Percentiles rank a stretch among this genome's conserved stretches.
Conservation (phyloP, 352 stramenopile species). For the Phytophthora uliginosa region DNA sequence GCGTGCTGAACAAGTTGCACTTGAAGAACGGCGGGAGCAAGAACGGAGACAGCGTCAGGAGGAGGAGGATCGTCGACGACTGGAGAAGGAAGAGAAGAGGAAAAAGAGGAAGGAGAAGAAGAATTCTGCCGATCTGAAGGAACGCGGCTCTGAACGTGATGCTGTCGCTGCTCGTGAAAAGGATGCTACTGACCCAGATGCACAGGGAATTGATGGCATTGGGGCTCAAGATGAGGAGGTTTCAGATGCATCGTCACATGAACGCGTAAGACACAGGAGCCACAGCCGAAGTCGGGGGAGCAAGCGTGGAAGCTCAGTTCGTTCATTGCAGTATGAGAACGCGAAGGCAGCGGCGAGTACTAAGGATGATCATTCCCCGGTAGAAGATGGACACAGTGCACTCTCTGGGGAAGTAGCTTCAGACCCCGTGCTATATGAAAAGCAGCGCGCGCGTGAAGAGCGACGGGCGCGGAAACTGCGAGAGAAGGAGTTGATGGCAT, state of each 20-base stretch:
- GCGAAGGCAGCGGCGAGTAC: constrained; percentile 4
- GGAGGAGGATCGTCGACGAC: constrained; percentile 18
- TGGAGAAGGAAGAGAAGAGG: constrained; percentile 19
- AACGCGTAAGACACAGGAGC: constrained; percentile 16
- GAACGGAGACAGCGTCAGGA: constrained; percentile 27
- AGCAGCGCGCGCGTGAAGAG: constrained; percentile 29
- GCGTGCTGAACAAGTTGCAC: constrained; percentile 30
- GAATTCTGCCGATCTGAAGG: not conserved
- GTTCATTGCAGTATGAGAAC: constrained; percentile 3
- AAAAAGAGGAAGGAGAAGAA: constrained; percentile 19
- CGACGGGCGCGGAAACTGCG: constrained; percentile 23
- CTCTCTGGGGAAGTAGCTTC: not conserved
- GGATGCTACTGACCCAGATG: constrained; percentile 1
- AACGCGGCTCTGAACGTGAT: constrained; percentile 5
- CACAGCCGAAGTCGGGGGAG: constrained; percentile 23
- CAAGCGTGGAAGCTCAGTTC: constrained; percentile 10
- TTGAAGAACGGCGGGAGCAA: constrained; percentile 30
- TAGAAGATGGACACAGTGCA: not conserved
- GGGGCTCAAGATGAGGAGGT: constrained; percentile 3
- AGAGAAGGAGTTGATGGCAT: constrained; percentile 31
- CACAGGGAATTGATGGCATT: not conserved
- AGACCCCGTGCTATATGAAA: constrained; percentile 20
- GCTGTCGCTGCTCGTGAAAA: not conserved
- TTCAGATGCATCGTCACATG: constrained; percentile 18
- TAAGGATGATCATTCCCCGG: constrained; percentile 10